phyloP scores from a whole-genome alignment of 148 eudicot genomes.

The Heliosperma pusillum region DNA sequence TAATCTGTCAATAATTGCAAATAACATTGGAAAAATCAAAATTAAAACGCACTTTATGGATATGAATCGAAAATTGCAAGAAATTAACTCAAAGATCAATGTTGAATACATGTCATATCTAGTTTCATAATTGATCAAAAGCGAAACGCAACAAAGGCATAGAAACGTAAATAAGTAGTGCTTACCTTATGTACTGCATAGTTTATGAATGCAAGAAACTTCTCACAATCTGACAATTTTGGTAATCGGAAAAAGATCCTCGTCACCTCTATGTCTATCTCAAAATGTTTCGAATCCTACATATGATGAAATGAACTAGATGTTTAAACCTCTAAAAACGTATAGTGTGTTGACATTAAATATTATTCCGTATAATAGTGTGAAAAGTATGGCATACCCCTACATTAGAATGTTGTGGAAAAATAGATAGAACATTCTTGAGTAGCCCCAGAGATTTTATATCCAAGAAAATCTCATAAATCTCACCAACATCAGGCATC shows the following conservation, averaged over 20 bases:
- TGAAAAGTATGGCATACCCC: neutral
- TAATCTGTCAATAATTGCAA: neutral
- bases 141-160: too few species aligned
- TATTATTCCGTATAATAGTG: too few species aligned
- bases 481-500: neutral
- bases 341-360: too few species aligned
- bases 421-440: neutral
- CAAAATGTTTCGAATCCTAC: neutral
- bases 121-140: too few species aligned
- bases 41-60: too few species aligned
- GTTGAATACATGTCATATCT: too few species aligned
- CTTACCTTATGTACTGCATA: neutral
- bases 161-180: too few species aligned
- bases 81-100: too few species aligned
- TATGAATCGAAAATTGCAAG: too few species aligned
- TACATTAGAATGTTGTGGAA: neutral
- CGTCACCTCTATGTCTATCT: neutral
- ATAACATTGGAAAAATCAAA: neutral
- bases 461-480: neutral
- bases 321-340: too few species aligned
- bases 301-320: too few species aligned
- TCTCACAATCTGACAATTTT: neutral
- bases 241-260: slow-evolving; percentile 1
- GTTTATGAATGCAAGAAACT: neutral
- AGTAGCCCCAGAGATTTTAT: neutral